These are phyloP conservation scores for Cutaneotrichosporon cavernicola DNA, from an alignment of 1,284 basidiomycete species.

Conservation along the genomic window DNA sequence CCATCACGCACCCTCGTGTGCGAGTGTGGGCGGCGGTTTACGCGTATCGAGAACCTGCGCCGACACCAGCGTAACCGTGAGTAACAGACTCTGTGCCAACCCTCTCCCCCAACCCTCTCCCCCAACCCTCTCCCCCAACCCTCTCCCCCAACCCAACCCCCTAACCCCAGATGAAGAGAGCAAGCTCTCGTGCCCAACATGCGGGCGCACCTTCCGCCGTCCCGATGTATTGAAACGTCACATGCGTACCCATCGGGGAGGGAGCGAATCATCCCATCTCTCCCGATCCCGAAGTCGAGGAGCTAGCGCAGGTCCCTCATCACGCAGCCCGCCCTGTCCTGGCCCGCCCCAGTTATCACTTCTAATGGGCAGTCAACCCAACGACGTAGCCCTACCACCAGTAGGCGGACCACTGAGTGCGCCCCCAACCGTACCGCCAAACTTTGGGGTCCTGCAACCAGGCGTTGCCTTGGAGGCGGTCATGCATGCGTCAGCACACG, in stretches of 20 bases:
- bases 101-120: no score
- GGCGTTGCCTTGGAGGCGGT: background rate
- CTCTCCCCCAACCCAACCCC: no score
- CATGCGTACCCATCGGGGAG: background rate
- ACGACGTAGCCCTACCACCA: background rate
- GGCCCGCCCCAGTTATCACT: background rate
- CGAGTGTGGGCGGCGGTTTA: constrained; percentile 4
- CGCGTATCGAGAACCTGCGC: constrained; percentile 8
- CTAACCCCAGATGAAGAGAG: constrained; percentile 6
- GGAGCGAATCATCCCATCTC: no score
- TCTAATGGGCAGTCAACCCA: background rate
- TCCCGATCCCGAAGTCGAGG: background rate
- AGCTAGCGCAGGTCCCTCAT: background rate
- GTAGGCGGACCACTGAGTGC: background rate
- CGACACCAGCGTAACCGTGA: constrained; percentile 10
- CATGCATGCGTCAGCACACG: constrained; percentile 1
- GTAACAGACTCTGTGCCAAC: background rate
- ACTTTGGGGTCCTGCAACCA: background rate
- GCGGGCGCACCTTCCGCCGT: constrained; percentile 6
- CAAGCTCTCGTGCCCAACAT: constrained; percentile 5
- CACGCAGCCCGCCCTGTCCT: background rate
- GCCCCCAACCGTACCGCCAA: background rate
- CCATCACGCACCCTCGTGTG: constrained; percentile 1
- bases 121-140: no score
- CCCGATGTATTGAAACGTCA: constrained; percentile 9